A percentile compares a stretch with the other conserved stretches of the same genome.
These are phyloP conservation scores for Logfia minima DNA, from an alignment of 129 eudicot species.

Conservation along the genomic window DNA sequence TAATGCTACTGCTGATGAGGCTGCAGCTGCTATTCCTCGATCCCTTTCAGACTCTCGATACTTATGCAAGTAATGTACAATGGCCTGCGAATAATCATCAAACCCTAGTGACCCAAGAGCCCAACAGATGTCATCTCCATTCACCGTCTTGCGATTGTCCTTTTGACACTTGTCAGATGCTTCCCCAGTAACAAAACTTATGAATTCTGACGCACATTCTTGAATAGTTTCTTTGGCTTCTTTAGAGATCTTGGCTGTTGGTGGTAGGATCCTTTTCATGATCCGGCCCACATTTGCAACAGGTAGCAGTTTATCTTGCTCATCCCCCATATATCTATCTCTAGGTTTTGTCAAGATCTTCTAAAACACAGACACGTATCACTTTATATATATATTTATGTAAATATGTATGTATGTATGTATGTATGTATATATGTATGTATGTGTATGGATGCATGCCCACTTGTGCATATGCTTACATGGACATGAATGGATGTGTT, in stretches of 20 bases:
- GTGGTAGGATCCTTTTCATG: slow-evolving; percentile 53
- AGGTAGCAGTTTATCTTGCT: slow-evolving; percentile 48
- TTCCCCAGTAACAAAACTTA: slow-evolving; percentile 53
- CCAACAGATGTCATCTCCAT: slow-evolving; percentile 63
- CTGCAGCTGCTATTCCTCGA: slow-evolving; percentile 20
- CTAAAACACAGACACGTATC: slow-evolving; percentile 24
- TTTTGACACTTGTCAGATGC: slow-evolving; percentile 60
- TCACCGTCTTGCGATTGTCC: slow-evolving; percentile 62
- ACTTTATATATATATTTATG: slow-evolving; percentile 9
- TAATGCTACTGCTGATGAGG: neutral
- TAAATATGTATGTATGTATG: neutral
- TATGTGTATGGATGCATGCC: slow-evolving; percentile 4
- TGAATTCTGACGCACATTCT: slow-evolving; percentile 63
- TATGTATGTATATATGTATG: neutral
- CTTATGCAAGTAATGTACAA: slow-evolving; percentile 35
- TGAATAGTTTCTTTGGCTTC: slow-evolving; percentile 59
- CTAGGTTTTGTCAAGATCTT: slow-evolving; percentile 9
- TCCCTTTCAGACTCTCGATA: slow-evolving; percentile 41
- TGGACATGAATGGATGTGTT: neutral
- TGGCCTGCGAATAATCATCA: slow-evolving; percentile 45
- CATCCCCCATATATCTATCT: slow-evolving; percentile 39
- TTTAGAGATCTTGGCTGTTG: slow-evolving; percentile 55
- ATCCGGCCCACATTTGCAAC: slow-evolving; percentile 56
- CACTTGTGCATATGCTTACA: neutral
- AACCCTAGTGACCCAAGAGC: slow-evolving; percentile 55